Percentiles rank a stretch among this genome's conserved stretches.
Conservation (phyloP, 73 alveolate genomes). For the Tetrahymena elliotti region DNA sequence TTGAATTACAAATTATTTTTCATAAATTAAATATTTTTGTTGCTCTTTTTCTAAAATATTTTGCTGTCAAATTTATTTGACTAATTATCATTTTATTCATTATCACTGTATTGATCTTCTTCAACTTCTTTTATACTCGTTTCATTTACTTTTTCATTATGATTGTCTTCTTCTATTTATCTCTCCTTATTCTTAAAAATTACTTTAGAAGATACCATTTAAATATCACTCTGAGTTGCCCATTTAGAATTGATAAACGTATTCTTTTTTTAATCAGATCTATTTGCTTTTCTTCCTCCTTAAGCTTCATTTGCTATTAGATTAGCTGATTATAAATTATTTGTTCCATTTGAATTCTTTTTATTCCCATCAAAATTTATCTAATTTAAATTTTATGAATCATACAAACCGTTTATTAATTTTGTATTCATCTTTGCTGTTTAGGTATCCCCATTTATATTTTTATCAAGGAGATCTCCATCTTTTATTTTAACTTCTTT, state of each 20-base stretch:
- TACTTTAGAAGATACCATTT: background rate
- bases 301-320: background rate
- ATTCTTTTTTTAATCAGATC: background rate
- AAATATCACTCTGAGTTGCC: background rate
- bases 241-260: background rate
- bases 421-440: background rate
- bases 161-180: background rate
- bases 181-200: background rate
- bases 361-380: background rate
- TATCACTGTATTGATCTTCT: background rate
- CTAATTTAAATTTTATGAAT: background rate
- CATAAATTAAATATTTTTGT: background rate
- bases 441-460: background rate
- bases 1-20: background rate
- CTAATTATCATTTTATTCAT: background rate
- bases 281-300: background rate
- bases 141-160: background rate
- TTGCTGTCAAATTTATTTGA: background rate
- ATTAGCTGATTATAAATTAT: background rate
- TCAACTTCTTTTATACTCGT: background rate
- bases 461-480: background rate
- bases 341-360: background rate
- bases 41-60: background rate
- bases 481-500: background rate
- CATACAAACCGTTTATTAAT: background rate